Evolutionary conservation across 306 rosid genomes (phyloP).

Genomic region (Medicago ruthenica): DNA sequence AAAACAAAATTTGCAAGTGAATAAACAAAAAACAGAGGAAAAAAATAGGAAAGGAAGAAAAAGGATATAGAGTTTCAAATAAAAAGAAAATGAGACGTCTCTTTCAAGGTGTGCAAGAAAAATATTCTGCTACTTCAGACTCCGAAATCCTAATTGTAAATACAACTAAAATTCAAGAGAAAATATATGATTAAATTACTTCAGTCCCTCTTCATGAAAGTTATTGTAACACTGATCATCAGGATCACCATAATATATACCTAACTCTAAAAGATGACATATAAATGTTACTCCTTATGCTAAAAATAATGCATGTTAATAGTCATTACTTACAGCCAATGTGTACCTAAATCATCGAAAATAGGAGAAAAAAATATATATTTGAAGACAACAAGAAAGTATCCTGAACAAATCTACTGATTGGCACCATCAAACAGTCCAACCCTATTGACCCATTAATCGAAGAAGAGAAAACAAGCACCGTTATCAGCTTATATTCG

Average conservation of each 20-base stretch:
- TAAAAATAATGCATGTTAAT: neutral
- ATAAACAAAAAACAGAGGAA: neutral
- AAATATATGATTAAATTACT: neutral
- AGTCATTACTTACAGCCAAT: neutral
- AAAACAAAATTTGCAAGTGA: neutral
- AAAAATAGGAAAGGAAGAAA: neutral
- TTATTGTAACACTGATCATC: neutral
- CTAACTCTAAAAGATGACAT: neutral
- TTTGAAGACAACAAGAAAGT: neutral
- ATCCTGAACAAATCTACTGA: conserved; percentile 1
- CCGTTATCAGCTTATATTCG: neutral
- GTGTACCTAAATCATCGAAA: neutral
- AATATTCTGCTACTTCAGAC: conserved; percentile 5
- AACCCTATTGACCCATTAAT: conserved; percentile 15
- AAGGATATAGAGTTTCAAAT: neutral
- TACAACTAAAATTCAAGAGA: neutral
- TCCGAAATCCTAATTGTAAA: neutral
- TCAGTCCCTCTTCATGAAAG: neutral
- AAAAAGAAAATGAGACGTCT: neutral
- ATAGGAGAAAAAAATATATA: neutral
- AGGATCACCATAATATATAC: conserved; percentile 1
- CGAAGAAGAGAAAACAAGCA: neutral
- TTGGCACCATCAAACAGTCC: conserved; percentile 14
- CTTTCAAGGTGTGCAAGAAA: neutral
- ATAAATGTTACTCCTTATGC: neutral